Evolutionary conservation across 768 basidiomycete species (phyloP).

Genomic region (Tephrocybe sp.): DNA sequence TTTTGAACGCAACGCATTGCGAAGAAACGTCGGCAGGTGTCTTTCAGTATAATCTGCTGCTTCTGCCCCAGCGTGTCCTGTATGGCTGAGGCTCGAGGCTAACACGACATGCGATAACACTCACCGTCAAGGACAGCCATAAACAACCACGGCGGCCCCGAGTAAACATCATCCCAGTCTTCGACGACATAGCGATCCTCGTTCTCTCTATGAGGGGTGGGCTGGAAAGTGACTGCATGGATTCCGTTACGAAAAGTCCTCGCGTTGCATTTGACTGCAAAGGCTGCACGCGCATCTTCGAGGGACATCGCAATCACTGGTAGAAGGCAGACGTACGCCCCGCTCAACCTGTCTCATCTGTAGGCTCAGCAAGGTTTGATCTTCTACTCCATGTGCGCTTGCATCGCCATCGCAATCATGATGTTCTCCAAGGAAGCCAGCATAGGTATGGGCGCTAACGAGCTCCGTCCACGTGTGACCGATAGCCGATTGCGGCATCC

Average conservation of each 20-base stretch:
- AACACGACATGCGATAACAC: not conserved
- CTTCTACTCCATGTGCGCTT: not conserved
- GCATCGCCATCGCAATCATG: slow-evolving; percentile 11
- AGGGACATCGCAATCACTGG: not conserved
- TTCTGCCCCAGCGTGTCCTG: slow-evolving; percentile 12
- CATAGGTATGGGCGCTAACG: not conserved
- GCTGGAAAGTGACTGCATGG: slow-evolving; percentile 15
- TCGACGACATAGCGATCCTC: slow-evolving; percentile 16
- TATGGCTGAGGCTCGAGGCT: not conserved
- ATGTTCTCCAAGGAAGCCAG: slow-evolving; percentile 8
- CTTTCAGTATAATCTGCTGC: slow-evolving; percentile 8
- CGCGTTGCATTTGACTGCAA: slow-evolving; percentile 2
- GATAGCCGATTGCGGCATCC: too few species aligned
- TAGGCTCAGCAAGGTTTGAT: slow-evolving; percentile 8
- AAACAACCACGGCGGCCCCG: slow-evolving; percentile 11
- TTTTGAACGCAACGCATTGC: slow-evolving; percentile 7
- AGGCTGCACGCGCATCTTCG: slow-evolving; percentile 11
- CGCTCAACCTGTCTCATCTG: not conserved
- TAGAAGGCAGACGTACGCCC: not conserved
- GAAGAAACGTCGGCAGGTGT: slow-evolving; percentile 9
- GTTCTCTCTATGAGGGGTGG: slow-evolving; percentile 6
- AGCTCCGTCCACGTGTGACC: too few species aligned
- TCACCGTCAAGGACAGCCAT: slow-evolving; percentile 15
- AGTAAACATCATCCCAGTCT: slow-evolving; percentile 13
- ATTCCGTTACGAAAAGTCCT: slow-evolving; percentile 2